These are phyloP conservation scores for Anthracocystis panici-leucophaei DNA, from an alignment of 1,284 basidiomycete species.

Conservation along the genomic window DNA sequence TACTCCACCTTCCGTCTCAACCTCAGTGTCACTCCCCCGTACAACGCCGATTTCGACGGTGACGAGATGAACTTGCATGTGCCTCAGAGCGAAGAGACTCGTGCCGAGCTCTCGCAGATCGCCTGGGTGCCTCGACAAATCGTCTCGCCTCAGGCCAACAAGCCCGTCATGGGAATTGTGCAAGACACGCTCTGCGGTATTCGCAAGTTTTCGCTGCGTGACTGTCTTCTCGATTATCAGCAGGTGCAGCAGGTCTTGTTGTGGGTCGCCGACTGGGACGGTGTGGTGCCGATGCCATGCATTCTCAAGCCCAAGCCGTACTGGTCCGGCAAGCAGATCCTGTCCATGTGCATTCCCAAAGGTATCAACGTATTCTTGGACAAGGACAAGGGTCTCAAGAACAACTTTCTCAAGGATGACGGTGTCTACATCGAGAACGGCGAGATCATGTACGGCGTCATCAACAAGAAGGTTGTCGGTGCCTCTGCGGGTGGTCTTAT, in stretches of 20 bases:
- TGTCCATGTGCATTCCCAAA: slow-evolving; percentile 91
- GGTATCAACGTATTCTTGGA: slow-evolving; percentile 86
- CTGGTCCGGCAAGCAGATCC: slow-evolving; percentile 98
- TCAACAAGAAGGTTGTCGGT: slow-evolving; percentile 98
- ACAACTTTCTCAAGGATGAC: slow-evolving; percentile 75
- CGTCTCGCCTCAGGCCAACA: slow-evolving; percentile 98
- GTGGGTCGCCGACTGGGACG: slow-evolving; percentile 98
- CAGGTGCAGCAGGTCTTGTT: slow-evolving; percentile 91
- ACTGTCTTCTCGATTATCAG: slow-evolving; percentile 71
- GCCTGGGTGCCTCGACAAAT: slow-evolving; percentile 99
- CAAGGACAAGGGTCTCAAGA: slow-evolving; percentile 59
- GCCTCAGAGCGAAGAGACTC: slow-evolving; percentile 98
- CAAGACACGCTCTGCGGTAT: slow-evolving; percentile 98
- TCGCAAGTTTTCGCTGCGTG: slow-evolving; percentile 95
- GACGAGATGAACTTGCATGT: slow-evolving; percentile 99
- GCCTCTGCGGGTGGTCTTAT: slow-evolving; percentile 89
- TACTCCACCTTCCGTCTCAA: slow-evolving; percentile 99
- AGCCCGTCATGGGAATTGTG: slow-evolving; percentile 99
- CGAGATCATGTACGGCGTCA: slow-evolving; percentile 92
- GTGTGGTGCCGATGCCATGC: slow-evolving; percentile 87
- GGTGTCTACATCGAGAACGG: slow-evolving; percentile 98
- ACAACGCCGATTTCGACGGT: slow-evolving; percentile 83
- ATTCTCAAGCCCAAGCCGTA: slow-evolving; percentile 96
- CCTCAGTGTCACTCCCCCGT: slow-evolving; percentile 79
- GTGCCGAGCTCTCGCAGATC: slow-evolving; percentile 96